phyloP scores from a whole-genome alignment of 1,139 yeast genomes.

The Pichia cactophila region DNA sequence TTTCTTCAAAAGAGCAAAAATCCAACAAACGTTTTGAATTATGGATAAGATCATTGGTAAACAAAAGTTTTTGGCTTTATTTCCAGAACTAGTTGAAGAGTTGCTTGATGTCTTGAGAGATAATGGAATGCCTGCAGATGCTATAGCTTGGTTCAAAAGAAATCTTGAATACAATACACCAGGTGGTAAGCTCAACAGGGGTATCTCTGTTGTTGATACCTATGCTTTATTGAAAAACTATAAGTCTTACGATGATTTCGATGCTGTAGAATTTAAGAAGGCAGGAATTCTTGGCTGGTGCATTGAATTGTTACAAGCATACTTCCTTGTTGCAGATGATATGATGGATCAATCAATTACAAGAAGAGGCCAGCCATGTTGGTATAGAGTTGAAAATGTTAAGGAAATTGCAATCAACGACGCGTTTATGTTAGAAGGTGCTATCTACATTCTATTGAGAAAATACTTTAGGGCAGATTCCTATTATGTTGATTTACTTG shows the following conservation, averaged over 20 bases:
- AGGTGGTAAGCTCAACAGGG: constrained; percentile 96
- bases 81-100: constrained; percentile 75
- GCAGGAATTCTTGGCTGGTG: constrained; percentile 95
- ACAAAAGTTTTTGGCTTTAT: constrained; percentile 61
- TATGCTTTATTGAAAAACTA: constrained; percentile 69
- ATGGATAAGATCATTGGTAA: constrained; percentile 39
- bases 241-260: constrained; percentile 50
- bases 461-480: constrained; percentile 75
- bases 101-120: constrained; percentile 52
- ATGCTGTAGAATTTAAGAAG: constrained; percentile 61
- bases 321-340: constrained; percentile 95
- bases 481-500: constrained; percentile 85
- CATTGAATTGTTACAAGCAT: constrained; percentile 91
- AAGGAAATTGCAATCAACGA: constrained; percentile 95
- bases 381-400: constrained; percentile 80
- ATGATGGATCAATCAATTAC: constrained; percentile 98
- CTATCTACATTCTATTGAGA: constrained; percentile 83
- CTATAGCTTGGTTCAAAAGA: constrained; percentile 75
- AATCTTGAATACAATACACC: constrained; percentile 82
- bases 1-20: no score
- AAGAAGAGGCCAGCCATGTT: constrained; percentile 97
- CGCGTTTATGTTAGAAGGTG: constrained; percentile 93
- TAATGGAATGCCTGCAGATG: constrained; percentile 82
- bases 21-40: no score
- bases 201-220: constrained; percentile 90